Base-by-base conservation (phyloP, 306 rosid species). In the Ormosia semicastrata region DNA sequence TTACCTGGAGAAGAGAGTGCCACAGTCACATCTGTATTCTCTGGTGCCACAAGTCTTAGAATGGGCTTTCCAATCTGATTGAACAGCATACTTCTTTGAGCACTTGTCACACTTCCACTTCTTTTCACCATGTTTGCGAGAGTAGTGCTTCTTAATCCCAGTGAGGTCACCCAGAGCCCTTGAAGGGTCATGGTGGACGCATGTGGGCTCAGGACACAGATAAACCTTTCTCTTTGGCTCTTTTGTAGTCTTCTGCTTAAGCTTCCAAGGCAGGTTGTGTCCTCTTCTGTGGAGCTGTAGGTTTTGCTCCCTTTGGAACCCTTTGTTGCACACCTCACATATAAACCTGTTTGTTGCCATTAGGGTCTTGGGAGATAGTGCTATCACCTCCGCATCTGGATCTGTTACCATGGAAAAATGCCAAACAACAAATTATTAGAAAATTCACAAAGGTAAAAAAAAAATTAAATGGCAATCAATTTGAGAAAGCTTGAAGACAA, bases 341-440 rank as follows among this genome's bases (percentile, higher is more conserved):
- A 94, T 92, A 91, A 94, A 94, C 90, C 98, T 92, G 92, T 94
- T 94, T 89, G 95, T 94, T 87, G 98, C 98, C 97, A 94, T 92
- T 89, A 94, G 92, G 66, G 98, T 94, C 92, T 92, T 94, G 78
- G 98, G 98, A 76, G 98, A 94, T 83, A 94, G 90, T 79, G 98
- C 98, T 87, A 94, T 88, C 81, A 94, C 95, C 85, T 94, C 98
- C 73, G 97, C 95, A 86, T 94, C 97, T 87, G 98, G 98, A 90
- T 94, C 97, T 94, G 95, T 85, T 79, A 54, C 54, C 83, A 40
- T 63, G 63, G 76, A 79, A 83, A 83, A 88, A 88, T 85, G 89
- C 53, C 92, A 89, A 89, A 91, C 86, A 79, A 83, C 57, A 57
- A 86, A 75, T 68, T 81, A 87, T 87, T 84, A 77, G 13, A 81